Evolutionary conservation across 2,329 filamentous ascomycete genomes (phyloP).

Genomic region (Colletotrichum coccodes): DNA sequence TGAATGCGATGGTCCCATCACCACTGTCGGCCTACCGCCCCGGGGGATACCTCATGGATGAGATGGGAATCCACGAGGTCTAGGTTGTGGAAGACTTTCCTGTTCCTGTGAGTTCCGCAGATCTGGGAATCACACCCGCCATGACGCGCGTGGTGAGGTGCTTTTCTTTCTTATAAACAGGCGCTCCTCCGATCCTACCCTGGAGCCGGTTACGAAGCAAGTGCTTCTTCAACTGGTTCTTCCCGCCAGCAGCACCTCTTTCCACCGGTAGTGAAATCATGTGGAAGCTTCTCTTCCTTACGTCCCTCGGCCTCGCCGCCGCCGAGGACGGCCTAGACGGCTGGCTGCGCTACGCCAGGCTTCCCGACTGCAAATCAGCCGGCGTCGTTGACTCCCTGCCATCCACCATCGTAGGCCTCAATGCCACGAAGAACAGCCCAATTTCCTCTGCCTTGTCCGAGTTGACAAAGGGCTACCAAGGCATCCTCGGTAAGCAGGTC

Average conservation of each 20-base stretch:
- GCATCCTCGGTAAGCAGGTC: constrained; percentile 64
- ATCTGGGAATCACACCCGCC: constrained; percentile 5
- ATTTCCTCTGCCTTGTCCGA: constrained; percentile 69
- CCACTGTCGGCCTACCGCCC: background rate
- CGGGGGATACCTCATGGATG: background rate
- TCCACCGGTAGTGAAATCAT: constrained; percentile 31
- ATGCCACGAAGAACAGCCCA: constrained; percentile 63
- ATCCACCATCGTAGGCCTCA: constrained; percentile 61
- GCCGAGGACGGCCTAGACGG: constrained; percentile 70
- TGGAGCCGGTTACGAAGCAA: background rate
- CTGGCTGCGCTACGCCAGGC: constrained; percentile 72
- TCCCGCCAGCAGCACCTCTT: background rate
- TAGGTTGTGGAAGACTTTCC: constrained; percentile 1
- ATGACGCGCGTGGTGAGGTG: background rate
- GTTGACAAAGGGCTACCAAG: constrained; percentile 64
- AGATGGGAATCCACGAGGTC: background rate
- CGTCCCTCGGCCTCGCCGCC: constrained; percentile 47
- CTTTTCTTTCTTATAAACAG: constrained; percentile 10
- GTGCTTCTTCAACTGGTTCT: constrained; percentile 19
- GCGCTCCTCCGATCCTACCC: background rate
- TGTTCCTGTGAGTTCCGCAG: constrained; percentile 9
- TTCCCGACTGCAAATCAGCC: constrained; percentile 43
- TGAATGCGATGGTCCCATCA: constrained; percentile 21
- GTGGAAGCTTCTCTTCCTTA: constrained; percentile 41
- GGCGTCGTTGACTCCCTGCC: constrained; percentile 54